Conservation (phyloP, 139 green algal genomes). For the Helicosporidium sp. region DNA sequence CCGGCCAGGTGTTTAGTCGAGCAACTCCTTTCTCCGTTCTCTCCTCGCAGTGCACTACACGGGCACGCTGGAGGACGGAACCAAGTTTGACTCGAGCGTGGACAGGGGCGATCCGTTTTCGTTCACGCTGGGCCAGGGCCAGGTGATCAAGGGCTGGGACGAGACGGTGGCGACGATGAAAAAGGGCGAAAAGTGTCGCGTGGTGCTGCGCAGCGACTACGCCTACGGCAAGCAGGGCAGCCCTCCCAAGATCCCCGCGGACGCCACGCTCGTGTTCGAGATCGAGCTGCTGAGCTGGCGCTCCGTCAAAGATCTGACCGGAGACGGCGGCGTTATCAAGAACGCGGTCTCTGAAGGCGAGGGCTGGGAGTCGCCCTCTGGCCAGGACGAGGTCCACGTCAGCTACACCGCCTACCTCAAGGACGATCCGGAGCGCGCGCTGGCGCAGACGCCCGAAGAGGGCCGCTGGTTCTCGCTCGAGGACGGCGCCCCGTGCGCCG, state of each 20-base stretch:
- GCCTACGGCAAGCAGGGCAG: constrained; percentile 70
- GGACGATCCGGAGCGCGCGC: too few species aligned
- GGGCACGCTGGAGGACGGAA: constrained; percentile 76
- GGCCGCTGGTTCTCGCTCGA: constrained; percentile 34
- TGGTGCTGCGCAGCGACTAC: constrained; percentile 49
- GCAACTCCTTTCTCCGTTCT: background rate
- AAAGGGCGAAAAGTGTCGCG: constrained; percentile 50
- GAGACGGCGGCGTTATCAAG: constrained; percentile 64
- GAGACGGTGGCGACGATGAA: constrained; percentile 78
- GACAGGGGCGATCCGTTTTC: constrained; percentile 71
- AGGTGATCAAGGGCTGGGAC: constrained; percentile 95
- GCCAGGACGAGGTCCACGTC: constrained; percentile 48
- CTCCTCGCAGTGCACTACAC: constrained; percentile 80
- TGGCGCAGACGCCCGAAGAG: constrained; percentile 14
- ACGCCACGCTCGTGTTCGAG: constrained; percentile 86
- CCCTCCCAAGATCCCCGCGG: constrained; percentile 69
- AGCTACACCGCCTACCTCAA: too few species aligned
- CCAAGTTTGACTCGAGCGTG: constrained; percentile 76
- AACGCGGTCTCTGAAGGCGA: constrained; percentile 24
- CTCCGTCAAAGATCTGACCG: constrained; percentile 58
- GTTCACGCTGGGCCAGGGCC: constrained; percentile 56
- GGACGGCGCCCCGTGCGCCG: constrained; percentile 15
- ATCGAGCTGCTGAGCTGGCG: constrained; percentile 71
- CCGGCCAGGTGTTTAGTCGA: too few species aligned
- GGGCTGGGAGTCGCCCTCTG: constrained; percentile 38